These are phyloP conservation scores for Pythium monospermum DNA, from an alignment of 352 stramenopile species.

Conservation along the genomic window DNA sequence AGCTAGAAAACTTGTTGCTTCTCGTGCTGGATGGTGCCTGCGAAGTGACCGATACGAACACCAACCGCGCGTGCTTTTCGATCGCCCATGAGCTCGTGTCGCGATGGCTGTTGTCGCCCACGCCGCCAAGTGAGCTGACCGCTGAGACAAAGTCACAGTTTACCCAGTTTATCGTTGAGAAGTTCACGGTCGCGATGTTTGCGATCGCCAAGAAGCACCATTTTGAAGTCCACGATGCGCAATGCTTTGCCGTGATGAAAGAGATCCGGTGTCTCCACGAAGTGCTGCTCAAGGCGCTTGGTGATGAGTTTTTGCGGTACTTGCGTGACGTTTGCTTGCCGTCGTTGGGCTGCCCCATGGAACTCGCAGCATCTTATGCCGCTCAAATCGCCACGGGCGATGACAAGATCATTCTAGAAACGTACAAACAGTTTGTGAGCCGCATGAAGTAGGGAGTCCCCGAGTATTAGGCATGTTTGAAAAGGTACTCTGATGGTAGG, in stretches of 20 bases:
- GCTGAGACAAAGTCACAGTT: slow-evolving; percentile 41
- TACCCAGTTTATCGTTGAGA: slow-evolving; percentile 55
- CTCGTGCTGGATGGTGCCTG: slow-evolving; percentile 66
- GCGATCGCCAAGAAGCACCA: slow-evolving; percentile 50
- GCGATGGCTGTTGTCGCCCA: slow-evolving; percentile 47
- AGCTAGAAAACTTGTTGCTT: slow-evolving; percentile 61
- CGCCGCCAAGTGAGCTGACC: slow-evolving; percentile 24
- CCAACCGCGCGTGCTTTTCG: slow-evolving; percentile 73
- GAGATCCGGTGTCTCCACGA: slow-evolving; percentile 73
- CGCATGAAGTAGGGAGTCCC: slow-evolving; percentile 46
- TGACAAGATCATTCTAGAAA: slow-evolving; percentile 52
- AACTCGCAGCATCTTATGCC: slow-evolving; percentile 53
- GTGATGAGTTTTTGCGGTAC: slow-evolving; percentile 56
- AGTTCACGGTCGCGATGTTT: slow-evolving; percentile 76
- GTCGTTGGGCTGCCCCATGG: slow-evolving; percentile 46
- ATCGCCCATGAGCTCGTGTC: slow-evolving; percentile 65
- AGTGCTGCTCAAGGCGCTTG: slow-evolving; percentile 46
- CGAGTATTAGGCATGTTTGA: no score
- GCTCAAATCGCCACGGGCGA: slow-evolving; percentile 57
- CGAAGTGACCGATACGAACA: slow-evolving; percentile 61
- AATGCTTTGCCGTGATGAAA: slow-evolving; percentile 60
- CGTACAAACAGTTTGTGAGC: slow-evolving; percentile 63
- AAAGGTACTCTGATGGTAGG: no score
- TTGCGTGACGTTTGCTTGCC: slow-evolving; percentile 61
- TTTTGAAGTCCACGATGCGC: slow-evolving; percentile 70